Percentiles rank a stretch among this genome's conserved stretches.
These are phyloP conservation scores for Aureobasidium mangrovei DNA, from an alignment of 2,329 filamentous ascomycete species.

Conservation along the genomic window DNA sequence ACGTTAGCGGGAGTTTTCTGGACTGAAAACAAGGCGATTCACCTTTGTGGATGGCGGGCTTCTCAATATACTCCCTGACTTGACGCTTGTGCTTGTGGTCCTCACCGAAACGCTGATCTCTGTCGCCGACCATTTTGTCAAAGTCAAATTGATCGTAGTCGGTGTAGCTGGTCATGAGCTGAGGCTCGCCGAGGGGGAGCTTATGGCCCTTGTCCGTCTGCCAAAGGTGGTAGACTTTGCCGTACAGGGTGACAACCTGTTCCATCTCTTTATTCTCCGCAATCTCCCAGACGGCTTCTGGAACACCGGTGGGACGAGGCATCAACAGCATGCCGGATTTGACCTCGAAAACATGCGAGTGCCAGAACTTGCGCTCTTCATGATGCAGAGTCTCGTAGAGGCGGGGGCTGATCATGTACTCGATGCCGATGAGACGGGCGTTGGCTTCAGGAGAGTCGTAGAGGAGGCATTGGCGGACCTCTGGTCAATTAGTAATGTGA, in stretches of 20 bases:
- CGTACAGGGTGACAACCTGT: slow-evolving; percentile 64
- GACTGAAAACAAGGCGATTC: neutral
- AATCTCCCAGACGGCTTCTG: slow-evolving; percentile 58
- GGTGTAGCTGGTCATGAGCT: slow-evolving; percentile 58
- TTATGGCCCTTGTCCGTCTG: slow-evolving; percentile 67
- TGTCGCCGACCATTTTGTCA: slow-evolving; percentile 38
- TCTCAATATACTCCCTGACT: slow-evolving; percentile 44
- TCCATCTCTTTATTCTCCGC: slow-evolving; percentile 77
- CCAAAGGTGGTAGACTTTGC: slow-evolving; percentile 82
- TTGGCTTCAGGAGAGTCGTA: slow-evolving; percentile 62
- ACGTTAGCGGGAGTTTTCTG: neutral
- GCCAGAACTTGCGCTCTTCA: slow-evolving; percentile 69
- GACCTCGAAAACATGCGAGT: slow-evolving; percentile 66
- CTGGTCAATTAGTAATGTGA: slow-evolving; percentile 29
- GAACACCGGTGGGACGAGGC: slow-evolving; percentile 50
- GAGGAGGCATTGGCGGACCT: slow-evolving; percentile 75
- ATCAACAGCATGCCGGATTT: slow-evolving; percentile 74
- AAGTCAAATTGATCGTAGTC: slow-evolving; percentile 40
- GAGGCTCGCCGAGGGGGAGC: slow-evolving; percentile 51
- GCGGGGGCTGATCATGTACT: slow-evolving; percentile 73
- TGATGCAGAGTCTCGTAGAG: slow-evolving; percentile 57
- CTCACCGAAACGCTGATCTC: slow-evolving; percentile 47
- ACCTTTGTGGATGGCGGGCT: slow-evolving; percentile 36
- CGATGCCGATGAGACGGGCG: slow-evolving; percentile 71
- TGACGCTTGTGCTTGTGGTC: slow-evolving; percentile 45